Conservation (phyloP, 805 yeast species). For the Candida awuae region DNA sequence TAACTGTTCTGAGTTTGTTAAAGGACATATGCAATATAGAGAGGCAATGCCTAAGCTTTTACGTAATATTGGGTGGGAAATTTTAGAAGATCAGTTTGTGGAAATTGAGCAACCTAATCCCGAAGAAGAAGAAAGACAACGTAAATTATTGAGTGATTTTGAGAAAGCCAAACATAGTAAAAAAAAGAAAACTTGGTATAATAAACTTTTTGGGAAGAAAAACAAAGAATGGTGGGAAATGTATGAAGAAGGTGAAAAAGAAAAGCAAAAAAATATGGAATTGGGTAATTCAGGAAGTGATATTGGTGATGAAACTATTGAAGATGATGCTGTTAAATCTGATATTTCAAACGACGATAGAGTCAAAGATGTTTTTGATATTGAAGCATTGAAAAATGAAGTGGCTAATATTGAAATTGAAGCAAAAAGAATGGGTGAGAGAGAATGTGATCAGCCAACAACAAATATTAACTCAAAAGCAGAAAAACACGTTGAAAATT, state of each 20-base stretch:
- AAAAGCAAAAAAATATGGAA: constrained; percentile 22
- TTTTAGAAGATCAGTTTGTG: constrained; percentile 81
- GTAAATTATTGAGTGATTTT: constrained; percentile 75
- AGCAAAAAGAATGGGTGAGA: constrained; percentile 20
- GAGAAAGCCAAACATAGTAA: constrained; percentile 33
- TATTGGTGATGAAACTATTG: too few relatives aligned
- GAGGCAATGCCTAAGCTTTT: constrained; percentile 82
- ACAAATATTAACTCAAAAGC: not conserved
- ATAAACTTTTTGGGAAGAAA: constrained; percentile 36
- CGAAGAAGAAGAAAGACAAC: constrained; percentile 72
- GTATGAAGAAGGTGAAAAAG: constrained; percentile 34
- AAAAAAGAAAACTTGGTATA: constrained; percentile 38
- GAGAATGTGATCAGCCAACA: not conserved
- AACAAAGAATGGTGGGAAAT: constrained; percentile 53
- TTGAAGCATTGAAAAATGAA: constrained; percentile 36
- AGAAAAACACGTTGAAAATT: too few relatives aligned
- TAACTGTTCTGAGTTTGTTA: constrained; percentile 79
- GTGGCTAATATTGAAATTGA: constrained; percentile 37
- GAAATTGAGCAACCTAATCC: constrained; percentile 97
- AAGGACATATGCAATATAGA: constrained; percentile 97
- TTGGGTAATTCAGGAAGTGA: constrained; percentile 8
- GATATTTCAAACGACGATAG: not conserved
- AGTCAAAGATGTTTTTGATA: constrained; percentile 32
- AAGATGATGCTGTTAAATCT: not conserved
- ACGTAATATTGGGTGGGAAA: constrained; percentile 64